Evolutionary conservation across 139 green algal species (phyloP), one percentile per base, ranked within the genome.

Genomic region (Dunaliella primolecta): DNA sequence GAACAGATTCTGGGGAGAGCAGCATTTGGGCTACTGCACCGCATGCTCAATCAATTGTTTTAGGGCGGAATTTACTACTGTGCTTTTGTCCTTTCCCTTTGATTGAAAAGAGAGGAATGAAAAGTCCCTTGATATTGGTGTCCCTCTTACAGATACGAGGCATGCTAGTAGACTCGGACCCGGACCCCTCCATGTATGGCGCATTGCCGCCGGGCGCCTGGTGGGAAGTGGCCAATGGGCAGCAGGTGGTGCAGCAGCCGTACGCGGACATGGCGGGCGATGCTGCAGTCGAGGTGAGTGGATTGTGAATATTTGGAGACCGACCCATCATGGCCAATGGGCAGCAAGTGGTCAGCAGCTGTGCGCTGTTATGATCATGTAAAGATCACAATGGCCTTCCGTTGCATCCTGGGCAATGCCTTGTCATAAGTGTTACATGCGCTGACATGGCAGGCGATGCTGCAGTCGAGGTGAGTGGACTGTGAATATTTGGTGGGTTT

Each of bases 121-220:
- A n/a, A n/a, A n/a, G n/a, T n/a, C n/a, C n/a, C n/a, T n/a, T n/a
- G n/a, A n/a, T n/a, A n/a, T n/a, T n/a, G n/a, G n/a, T n/a, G n/a
- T n/a, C n/a, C n/a, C n/a, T n/a, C 33, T 3, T 55, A 35, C 79
- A 83, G 79, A 75, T 84, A 30, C 55, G 80, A 11, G 21, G 7
- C 20, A 31, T 84, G 80, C 80, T 84, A 3, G 36, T 84, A 25
- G 84, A 86, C 77, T 78, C 86, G 0, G 86, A 94, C 29, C 90
- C 90, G 0, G 95, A 98, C 79, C 89, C 93, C 27, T 94, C 91
- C 1, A 96, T 98, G 94, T 92, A 91, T 30, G 89, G 87, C 1
- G 91, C 93, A n/a, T 91, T 98, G 83, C 93, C 94, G 31, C 95
- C 93, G 7, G 94, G 93, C 11, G 93, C 93, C 1, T 96, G 93